Conservation (phyloP, 2,329 filamentous ascomycete genomes). For the Parastagonospora nodorum region DNA sequence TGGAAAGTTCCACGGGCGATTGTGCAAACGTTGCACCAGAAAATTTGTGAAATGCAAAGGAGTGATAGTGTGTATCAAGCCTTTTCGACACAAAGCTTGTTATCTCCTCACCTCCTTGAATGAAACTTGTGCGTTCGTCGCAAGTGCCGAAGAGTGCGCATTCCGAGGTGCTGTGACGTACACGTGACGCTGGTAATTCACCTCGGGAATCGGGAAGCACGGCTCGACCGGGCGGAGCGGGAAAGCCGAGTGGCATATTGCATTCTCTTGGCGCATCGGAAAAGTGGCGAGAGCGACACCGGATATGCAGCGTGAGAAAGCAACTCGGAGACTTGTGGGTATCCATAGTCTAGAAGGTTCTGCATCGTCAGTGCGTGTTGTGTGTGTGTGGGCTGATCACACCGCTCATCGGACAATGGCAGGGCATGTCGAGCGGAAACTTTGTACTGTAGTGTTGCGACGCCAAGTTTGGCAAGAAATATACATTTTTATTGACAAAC, state of each 20-base stretch:
- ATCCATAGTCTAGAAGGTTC: neutral
- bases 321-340: no score
- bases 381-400: neutral
- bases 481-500: neutral
- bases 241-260: neutral
- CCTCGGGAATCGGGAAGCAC: no score
- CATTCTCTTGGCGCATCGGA: neutral
- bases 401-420: neutral
- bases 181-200: neutral
- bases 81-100: neutral
- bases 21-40: no score
- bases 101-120: no score
- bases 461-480: neutral
- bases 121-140: no score
- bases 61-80: neutral
- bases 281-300: no score
- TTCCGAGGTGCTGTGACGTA: neutral
- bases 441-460: neutral
- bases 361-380: no score
- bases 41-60: no score
- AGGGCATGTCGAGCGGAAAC: neutral
- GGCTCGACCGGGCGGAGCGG: constrained; percentile 3
- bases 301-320: no score
- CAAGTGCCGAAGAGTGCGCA: neutral
- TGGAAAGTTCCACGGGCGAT: no score